A percentile compares a stretch with the other conserved stretches of the same genome.
Conservation (phyloP, 306 rosid genomes). For the Acacia melanoxylon region DNA sequence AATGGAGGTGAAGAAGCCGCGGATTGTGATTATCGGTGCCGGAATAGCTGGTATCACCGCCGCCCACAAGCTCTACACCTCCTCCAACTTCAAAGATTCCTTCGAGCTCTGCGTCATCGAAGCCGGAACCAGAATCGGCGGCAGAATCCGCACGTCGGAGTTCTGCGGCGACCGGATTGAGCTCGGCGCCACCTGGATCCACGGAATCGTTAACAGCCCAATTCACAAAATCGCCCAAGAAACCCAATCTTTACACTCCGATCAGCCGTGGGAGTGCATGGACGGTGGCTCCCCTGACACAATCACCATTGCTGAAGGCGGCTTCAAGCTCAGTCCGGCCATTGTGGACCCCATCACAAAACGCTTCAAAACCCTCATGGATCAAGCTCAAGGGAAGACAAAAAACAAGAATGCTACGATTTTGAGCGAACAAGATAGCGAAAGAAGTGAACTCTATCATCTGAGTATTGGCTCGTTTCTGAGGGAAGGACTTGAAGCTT, state of each 20-base stretch:
- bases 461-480: slow-evolving; percentile 64
- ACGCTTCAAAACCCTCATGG: slow-evolving; percentile 76
- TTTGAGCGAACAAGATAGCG: neutral
- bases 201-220: slow-evolving; percentile 93
- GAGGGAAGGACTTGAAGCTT: slow-evolving; percentile 53
- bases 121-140: slow-evolving; percentile 86
- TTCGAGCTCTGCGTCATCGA: slow-evolving; percentile 82
- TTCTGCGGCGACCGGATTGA: slow-evolving; percentile 89
- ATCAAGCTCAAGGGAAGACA: slow-evolving; percentile 63
- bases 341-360: slow-evolving; percentile 63
- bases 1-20: slow-evolving; percentile 82
- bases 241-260: slow-evolving; percentile 66
- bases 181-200: slow-evolving; percentile 99
- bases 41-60: slow-evolving; percentile 98
- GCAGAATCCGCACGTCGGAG: slow-evolving; percentile 86
- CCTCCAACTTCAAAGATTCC: slow-evolving; percentile 52
- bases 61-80: slow-evolving; percentile 79
- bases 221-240: slow-evolving; percentile 73
- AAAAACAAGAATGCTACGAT: slow-evolving; percentile 23
- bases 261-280: slow-evolving; percentile 98
- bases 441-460: slow-evolving; percentile 33
- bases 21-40: slow-evolving; percentile 87
- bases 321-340: slow-evolving; percentile 48
- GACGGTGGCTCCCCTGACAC: slow-evolving; percentile 51
- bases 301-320: slow-evolving; percentile 78